phyloP scores from a whole-genome alignment of 805 yeast species.

The Schwanniomyces vanrijiae region DNA sequence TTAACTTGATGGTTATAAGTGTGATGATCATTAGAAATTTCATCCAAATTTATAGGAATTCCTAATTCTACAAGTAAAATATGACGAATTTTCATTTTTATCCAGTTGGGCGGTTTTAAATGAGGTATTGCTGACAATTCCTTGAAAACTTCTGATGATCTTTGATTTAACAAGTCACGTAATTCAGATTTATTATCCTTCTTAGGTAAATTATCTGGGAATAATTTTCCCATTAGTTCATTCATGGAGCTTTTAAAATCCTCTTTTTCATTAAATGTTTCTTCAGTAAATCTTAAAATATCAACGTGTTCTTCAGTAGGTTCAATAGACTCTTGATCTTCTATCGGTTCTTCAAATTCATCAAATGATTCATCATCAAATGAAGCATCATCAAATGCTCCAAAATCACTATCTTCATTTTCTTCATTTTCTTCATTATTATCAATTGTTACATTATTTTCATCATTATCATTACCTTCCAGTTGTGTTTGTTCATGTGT shows the following conservation, averaged over 20 bases:
- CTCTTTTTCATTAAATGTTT: conserved; percentile 10
- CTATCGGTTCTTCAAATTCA: conserved; percentile 12
- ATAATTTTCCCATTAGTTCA: conserved; percentile 9
- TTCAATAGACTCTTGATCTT: not conserved
- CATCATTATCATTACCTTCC: conserved; percentile 7
- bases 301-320: not conserved
- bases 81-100: conserved; percentile 61
- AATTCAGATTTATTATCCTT: not conserved
- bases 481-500: not conserved
- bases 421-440: conserved; percentile 12
- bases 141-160: conserved; percentile 42
- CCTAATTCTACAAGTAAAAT: conserved; percentile 65
- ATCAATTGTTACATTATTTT: conserved; percentile 11
- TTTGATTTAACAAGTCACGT: conserved; percentile 22
- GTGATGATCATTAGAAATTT: conserved; percentile 19
- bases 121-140: conserved; percentile 50
- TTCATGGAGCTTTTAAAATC: conserved; percentile 11
- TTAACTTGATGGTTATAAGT: not conserved
- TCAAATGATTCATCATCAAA: conserved; percentile 30
- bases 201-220: conserved; percentile 5
- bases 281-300: conserved; percentile 10
- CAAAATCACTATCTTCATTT: conserved; percentile 37
- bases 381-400: conserved; percentile 38
- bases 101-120: conserved; percentile 67
- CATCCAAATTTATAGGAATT: conserved; percentile 71